A percentile compares a stretch with the other conserved stretches of the same genome.
Evolutionary conservation across 352 stramenopile species (phyloP).

Genomic region (Phytophthora pini): DNA sequence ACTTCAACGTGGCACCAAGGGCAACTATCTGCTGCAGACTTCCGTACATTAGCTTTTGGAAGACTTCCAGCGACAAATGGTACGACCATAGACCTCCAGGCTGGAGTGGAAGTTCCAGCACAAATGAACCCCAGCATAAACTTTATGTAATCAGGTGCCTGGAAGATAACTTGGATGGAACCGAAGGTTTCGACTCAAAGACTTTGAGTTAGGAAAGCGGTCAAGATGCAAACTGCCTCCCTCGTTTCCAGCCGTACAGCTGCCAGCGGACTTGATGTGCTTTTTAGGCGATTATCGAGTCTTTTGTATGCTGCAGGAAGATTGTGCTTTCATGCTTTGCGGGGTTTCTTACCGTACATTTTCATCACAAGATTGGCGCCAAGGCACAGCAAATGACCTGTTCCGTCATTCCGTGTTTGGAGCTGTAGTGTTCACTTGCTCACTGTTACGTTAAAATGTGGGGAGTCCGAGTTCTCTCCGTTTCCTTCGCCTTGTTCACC

Average conservation of each 20-base stretch:
- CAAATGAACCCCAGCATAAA: too few species aligned
- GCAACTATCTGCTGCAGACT: too few species aligned
- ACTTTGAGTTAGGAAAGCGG: too few species aligned
- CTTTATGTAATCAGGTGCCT: background rate
- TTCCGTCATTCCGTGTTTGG: conserved; percentile 20
- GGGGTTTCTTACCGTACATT: conserved; percentile 3
- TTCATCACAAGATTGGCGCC: conserved; percentile 31
- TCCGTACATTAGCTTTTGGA: too few species aligned
- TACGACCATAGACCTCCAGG: too few species aligned
- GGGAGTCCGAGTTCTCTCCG: conserved; percentile 7
- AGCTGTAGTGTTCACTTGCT: conserved; percentile 1
- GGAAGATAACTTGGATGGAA: too few species aligned
- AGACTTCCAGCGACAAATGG: too few species aligned
- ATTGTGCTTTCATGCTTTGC: conserved; percentile 23
- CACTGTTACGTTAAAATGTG: conserved; percentile 12
- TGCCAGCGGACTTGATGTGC: background rate
- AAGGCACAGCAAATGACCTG: background rate
- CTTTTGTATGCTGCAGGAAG: conserved; percentile 18
- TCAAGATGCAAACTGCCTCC: background rate
- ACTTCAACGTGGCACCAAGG: too few species aligned
- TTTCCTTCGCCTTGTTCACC: conserved; percentile 16
- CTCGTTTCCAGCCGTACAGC: conserved; percentile 2
- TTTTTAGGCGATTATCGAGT: background rate
- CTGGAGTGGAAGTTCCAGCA: too few species aligned
- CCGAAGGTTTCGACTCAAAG: too few species aligned